Evolutionary conservation across 2,329 filamentous ascomycete species (phyloP).

Genomic region (Cordyceps militaris): DNA sequence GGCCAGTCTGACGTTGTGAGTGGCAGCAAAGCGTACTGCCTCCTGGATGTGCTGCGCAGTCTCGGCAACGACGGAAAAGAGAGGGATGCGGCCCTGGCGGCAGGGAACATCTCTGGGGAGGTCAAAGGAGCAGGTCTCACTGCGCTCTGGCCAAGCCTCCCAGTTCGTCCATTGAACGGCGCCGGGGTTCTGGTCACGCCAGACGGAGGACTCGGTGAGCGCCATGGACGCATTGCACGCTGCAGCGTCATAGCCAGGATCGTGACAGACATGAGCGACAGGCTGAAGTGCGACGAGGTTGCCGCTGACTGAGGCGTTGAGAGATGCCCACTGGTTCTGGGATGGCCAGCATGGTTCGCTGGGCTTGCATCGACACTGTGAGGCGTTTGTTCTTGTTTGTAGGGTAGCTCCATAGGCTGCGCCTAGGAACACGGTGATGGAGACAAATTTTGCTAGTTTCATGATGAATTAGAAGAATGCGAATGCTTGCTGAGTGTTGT

Average conservation of each 20-base stretch:
- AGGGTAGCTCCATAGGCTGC: not conserved
- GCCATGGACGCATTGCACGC: constrained; percentile 31
- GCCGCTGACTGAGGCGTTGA: constrained; percentile 44
- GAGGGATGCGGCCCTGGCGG: constrained; percentile 28
- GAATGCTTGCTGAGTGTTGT: not conserved
- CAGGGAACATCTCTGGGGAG: constrained; percentile 20
- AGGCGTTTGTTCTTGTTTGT: not conserved
- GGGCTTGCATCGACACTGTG: constrained; percentile 39
- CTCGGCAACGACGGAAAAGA: constrained; percentile 29
- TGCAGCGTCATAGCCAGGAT: constrained; percentile 33
- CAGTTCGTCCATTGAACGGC: constrained; percentile 32
- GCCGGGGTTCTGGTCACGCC: constrained; percentile 28
- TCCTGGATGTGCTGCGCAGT: constrained; percentile 27
- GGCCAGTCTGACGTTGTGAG: constrained; percentile 25
- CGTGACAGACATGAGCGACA: constrained; percentile 43
- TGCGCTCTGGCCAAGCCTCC: constrained; percentile 29
- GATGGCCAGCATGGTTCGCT: constrained; percentile 46
- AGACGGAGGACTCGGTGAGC: constrained; percentile 25
- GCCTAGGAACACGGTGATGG: not conserved
- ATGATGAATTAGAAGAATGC: not conserved
- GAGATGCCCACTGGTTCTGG: constrained; percentile 33
- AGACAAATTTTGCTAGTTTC: not conserved
- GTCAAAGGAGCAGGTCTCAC: constrained; percentile 31
- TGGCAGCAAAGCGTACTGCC: constrained; percentile 29
- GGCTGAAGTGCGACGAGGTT: constrained; percentile 44